Conservation (phyloP, 352 stramenopile genomes). For the Phytophthora palmivora region DNA sequence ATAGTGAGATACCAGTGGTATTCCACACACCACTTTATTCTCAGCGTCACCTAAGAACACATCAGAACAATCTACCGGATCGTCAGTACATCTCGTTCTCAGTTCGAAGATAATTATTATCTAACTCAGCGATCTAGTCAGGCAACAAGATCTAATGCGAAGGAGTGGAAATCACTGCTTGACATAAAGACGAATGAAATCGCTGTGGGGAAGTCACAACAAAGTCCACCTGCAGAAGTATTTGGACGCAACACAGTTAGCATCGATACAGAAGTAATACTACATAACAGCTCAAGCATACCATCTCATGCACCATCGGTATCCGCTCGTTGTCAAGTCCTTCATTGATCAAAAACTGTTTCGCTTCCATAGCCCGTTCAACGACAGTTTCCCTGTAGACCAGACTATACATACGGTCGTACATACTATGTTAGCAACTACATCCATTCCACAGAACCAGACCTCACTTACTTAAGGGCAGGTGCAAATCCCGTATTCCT, state of each 20-base stretch:
- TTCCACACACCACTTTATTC: conserved; percentile 1
- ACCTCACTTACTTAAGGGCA: conserved; percentile 61
- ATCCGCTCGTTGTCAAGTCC: conserved; percentile 43
- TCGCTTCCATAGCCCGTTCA: conserved; percentile 61
- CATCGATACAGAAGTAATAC: background rate
- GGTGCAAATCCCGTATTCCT: conserved; percentile 77
- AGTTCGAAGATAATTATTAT: conserved; percentile 6
- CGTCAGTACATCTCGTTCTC: conserved; percentile 19
- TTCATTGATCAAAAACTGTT: conserved; percentile 53
- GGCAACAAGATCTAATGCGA: conserved; percentile 23
- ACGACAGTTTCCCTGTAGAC: conserved; percentile 57
- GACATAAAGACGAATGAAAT: conserved; percentile 71
- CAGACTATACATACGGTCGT: conserved; percentile 51
- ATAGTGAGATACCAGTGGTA: conserved; percentile 6
- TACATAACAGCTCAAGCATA: conserved; percentile 13
- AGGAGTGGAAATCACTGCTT: conserved; percentile 39
- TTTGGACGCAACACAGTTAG: background rate
- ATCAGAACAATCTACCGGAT: conserved; percentile 8
- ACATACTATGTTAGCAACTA: conserved; percentile 1
- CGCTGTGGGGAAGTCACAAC: conserved; percentile 60
- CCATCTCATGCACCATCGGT: conserved; percentile 68
- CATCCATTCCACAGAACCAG: background rate
- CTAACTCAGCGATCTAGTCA: background rate
- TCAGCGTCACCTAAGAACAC: background rate
- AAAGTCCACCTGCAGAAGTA: conserved; percentile 66